Evolutionary conservation across 2,329 filamentous ascomycete species (phyloP), one percentile per base, ranked within the genome.

Genomic region (Aureobasidium lini): DNA sequence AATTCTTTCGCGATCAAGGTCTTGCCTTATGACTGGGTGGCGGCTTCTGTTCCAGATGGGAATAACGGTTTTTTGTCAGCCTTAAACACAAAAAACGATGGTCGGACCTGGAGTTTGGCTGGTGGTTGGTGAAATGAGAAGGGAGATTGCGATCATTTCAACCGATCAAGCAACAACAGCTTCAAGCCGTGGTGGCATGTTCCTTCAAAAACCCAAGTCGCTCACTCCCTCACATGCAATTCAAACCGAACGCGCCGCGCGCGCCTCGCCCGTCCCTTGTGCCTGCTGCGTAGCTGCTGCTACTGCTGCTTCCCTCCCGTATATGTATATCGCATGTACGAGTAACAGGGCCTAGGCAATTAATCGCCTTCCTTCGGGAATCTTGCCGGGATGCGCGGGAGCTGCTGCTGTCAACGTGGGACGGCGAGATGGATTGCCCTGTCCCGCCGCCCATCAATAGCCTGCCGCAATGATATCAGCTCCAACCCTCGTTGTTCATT

Each of bases 1-100:
- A 47, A 57, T 34, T 39, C 42, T 18, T 39, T 57, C 54, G 57
- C 39, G 39, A 29, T 52, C 57, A 43, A 49, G 32, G 44, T 59
- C 44, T 56, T 50, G 46, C 57, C 57, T 59, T 59, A 59, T 59
- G 57, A 59, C 57, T 52, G 46, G 13, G 57, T 59, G 57, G 57
- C 57, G 57, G 54, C 43, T 28, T n/a, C 40, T 59, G 57, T 59
- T 53, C 57, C 57, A 59, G 57, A 59, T 59, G 57, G 29, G 32
- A 29, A 47, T 59, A 59, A 59, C 57, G 57, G 57, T 52, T 59
- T 59, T 59, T 50, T 29, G 57, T 59, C 57, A 59, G 57, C 57
- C 57, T 59, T 59, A 59, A 50, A 59, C 57, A 48, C 54, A 57
- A 57, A 48, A 57, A 57, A 39, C 34, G 18, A 57, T 48, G 54